A percentile compares a stretch with the other conserved stretches of the same genome.
These are phyloP conservation scores for Talaromyces borbonicus DNA, from an alignment of 495 filamentous ascomycete genomes.

Conservation along the genomic window DNA sequence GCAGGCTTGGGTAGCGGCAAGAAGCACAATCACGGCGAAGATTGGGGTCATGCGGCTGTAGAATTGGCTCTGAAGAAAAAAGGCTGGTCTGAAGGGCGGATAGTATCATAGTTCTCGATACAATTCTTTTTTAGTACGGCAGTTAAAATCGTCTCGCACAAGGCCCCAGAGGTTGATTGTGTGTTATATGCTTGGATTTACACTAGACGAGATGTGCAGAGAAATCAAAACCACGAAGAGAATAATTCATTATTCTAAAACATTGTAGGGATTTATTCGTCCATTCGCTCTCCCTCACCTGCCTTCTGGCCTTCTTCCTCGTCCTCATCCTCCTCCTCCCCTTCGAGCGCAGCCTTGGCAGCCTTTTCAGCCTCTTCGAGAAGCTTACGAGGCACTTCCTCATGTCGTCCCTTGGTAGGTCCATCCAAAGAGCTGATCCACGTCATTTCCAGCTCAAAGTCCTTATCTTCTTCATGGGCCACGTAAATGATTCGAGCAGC, in stretches of 20 bases:
- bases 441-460: conserved; percentile 98
- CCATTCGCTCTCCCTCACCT: conserved; percentile 58
- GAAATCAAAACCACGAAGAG: neutral
- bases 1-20: conserved; percentile 58
- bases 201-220: neutral
- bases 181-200: too few species aligned
- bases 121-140: too few species aligned
- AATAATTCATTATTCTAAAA: conserved; percentile 4
- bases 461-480: conserved; percentile 95
- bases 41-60: conserved; percentile 64
- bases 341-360: conserved; percentile 61
- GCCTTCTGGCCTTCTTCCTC: conserved; percentile 55
- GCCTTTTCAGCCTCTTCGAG: conserved; percentile 82
- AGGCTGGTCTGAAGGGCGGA: conserved; percentile 34
- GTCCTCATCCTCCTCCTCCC: conserved; percentile 66
- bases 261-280: conserved; percentile 43
- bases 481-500: conserved; percentile 93
- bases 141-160: too few species aligned
- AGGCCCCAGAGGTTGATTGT: too few species aligned
- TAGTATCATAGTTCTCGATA: too few species aligned
- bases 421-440: conserved; percentile 80
- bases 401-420: conserved; percentile 82
- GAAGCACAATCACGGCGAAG: conserved; percentile 76
- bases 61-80: conserved; percentile 37
- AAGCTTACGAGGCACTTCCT: conserved; percentile 82